Percentiles rank a stretch among this genome's conserved stretches.
Evolutionary conservation across 345 rosid genomes (phyloP).

Genomic region (Hypericum androsaemum): DNA sequence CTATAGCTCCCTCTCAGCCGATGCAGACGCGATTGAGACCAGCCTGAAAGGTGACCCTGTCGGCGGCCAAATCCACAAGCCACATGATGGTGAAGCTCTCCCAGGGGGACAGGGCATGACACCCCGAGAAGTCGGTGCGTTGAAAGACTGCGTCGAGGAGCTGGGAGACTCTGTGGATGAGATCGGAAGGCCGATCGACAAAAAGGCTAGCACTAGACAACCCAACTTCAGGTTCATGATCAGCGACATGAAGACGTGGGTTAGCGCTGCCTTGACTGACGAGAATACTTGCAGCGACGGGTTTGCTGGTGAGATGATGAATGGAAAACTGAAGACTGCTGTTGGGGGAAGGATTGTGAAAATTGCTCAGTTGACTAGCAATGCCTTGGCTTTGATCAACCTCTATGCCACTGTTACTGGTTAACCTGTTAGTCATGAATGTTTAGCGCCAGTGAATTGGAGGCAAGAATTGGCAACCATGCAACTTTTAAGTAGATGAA

Average conservation of each 20-base stretch:
- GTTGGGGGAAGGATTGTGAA: conserved; percentile 16
- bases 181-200: conserved; percentile 23
- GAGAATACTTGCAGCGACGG: conserved; percentile 42
- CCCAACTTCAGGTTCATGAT: conserved; percentile 25
- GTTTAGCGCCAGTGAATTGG: too few species aligned
- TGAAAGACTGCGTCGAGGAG: conserved; percentile 33
- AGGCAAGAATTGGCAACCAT: too few species aligned
- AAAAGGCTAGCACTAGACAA: conserved; percentile 14
- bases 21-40: conserved; percentile 16
- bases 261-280: conserved; percentile 43
- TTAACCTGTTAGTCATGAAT: too few species aligned
- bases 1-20: conserved; percentile 17
- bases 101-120: conserved; percentile 11
- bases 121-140: conserved; percentile 20
- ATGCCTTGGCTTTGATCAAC: conserved; percentile 32
- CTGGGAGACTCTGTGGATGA: too few species aligned
- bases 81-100: conserved; percentile 21
- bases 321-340: conserved; percentile 14
- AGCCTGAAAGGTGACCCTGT: conserved; percentile 25
- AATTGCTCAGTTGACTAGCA: too few species aligned
- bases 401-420: conserved; percentile 11
- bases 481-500: too few species aligned
- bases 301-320: conserved; percentile 19
- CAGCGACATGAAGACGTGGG: conserved; percentile 43
- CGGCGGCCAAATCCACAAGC: conserved; percentile 13